Evolutionary conservation across 1,284 basidiomycete species (phyloP).

Genomic region (Spongispora temasekensis): DNA sequence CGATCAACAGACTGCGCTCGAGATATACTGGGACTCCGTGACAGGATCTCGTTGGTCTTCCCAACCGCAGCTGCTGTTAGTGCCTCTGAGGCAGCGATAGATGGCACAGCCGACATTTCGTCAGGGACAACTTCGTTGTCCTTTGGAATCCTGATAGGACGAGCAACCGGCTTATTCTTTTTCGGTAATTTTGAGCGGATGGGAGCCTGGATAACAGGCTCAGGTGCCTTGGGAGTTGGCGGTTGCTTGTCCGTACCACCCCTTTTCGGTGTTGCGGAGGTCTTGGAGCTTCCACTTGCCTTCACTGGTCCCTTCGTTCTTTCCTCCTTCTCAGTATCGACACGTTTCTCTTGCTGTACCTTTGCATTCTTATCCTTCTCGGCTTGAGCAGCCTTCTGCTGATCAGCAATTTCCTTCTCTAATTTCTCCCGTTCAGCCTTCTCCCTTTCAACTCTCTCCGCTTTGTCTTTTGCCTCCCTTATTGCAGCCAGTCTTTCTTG

Average conservation of each 20-base stretch:
- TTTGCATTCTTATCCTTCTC: constrained; percentile 36
- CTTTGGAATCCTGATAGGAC: constrained; percentile 58
- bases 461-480: constrained; percentile 43
- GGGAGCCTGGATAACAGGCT: constrained; percentile 57
- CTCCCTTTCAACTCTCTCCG: constrained; percentile 41
- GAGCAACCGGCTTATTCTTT: constrained; percentile 69
- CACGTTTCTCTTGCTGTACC: constrained; percentile 35
- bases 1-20: constrained; percentile 61
- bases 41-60: constrained; percentile 36
- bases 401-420: constrained; percentile 38
- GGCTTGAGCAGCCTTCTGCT: constrained; percentile 35
- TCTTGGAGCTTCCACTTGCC: constrained; percentile 35
- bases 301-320: constrained; percentile 36
- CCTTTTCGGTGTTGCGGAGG: constrained; percentile 22
- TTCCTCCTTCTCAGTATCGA: constrained; percentile 35
- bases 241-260: constrained; percentile 22
- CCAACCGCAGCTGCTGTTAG: constrained; percentile 39
- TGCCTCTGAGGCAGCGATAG: constrained; percentile 48
- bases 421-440: constrained; percentile 38
- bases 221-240: constrained; percentile 26
- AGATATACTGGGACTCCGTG: constrained; percentile 53
- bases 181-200: constrained; percentile 78
- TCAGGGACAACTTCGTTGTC: constrained; percentile 55
- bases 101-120: constrained; percentile 44
- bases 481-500: constrained; percentile 44